phyloP scores from a whole-genome alignment of 306 rosid genomes.

The Nissolia schottii region DNA sequence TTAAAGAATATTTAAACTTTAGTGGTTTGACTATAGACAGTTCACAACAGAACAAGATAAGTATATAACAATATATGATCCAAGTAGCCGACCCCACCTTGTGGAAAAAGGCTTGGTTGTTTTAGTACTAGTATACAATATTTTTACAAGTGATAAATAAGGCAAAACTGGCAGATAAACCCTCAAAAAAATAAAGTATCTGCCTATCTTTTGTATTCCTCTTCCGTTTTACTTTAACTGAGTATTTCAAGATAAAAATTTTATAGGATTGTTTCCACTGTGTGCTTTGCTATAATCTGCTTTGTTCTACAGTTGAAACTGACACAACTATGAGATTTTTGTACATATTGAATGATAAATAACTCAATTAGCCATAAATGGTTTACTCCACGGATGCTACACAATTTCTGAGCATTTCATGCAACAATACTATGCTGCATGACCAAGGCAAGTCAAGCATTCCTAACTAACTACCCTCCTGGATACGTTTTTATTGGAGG shows the following conservation, averaged over 20 bases:
- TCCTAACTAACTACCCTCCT: not conserved
- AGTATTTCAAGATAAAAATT: not conserved
- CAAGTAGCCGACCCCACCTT: no score
- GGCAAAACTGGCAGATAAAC: not conserved
- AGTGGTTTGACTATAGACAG: no score
- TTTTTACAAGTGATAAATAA: constrained; percentile 1
- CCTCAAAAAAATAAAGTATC: not conserved
- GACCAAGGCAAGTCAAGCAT: constrained; percentile 6
- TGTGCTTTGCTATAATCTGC: not conserved
- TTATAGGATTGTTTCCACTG: not conserved
- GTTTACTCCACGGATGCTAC: not conserved
- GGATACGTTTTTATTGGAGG: no score
- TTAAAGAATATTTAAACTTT: no score
- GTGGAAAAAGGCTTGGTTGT: no score
- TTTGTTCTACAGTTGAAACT: not conserved
- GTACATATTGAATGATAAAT: not conserved
- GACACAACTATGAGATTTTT: not conserved
- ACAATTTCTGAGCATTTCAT: not conserved
- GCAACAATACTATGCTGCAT: not conserved
- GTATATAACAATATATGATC: no score
- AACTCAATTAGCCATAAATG: not conserved
- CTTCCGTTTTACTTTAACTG: not conserved
- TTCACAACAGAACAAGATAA: no score
- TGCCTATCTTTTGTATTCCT: not conserved
- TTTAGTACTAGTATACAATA: no score